A percentile compares a stretch with the other conserved stretches of the same genome.
Evolutionary conservation across 176 grass and related monocot genomes (phyloP).

Genomic region (Pontederia crassipes): DNA sequence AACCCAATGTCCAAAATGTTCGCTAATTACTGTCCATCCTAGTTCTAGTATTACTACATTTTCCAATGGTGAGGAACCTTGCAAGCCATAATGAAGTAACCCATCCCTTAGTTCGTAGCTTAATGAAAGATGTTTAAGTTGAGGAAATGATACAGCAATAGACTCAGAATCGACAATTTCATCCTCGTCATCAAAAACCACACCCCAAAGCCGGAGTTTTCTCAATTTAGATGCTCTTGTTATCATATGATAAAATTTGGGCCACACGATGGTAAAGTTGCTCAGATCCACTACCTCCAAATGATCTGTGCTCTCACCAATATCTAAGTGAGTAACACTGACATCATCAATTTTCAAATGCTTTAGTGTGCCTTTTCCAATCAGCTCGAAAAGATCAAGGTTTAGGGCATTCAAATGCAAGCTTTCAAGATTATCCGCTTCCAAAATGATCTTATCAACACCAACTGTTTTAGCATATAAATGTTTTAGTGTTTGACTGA

Average conservation of each 20-base stretch:
- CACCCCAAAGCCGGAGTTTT: conserved; percentile 75
- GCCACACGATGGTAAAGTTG: conserved; percentile 89
- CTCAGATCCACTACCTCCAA: conserved; percentile 77
- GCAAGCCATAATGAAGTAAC: conserved; percentile 64
- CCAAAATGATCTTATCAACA: conserved; percentile 82
- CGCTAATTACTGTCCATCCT: conserved; percentile 92
- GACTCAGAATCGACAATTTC: conserved; percentile 91
- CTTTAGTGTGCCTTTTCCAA: conserved; percentile 69
- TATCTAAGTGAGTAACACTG: conserved; percentile 87
- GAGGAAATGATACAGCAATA: conserved; percentile 79
- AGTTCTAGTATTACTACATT: conserved; percentile 81
- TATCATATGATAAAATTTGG: conserved; percentile 85
- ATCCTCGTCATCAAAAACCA: conserved; percentile 93
- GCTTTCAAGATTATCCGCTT: conserved; percentile 82
- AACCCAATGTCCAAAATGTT: conserved; percentile 93
- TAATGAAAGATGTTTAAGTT: conserved; percentile 76
- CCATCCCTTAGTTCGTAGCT: conserved; percentile 93
- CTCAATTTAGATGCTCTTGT: conserved; percentile 63
- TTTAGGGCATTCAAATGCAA: conserved; percentile 83
- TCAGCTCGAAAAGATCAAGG: conserved; percentile 90
- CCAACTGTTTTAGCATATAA: conserved; percentile 69
- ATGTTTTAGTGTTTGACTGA: conserved; percentile 64
- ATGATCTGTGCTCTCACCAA: conserved; percentile 75
- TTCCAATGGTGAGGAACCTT: conserved; percentile 50
- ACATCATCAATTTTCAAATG: conserved; percentile 95